Evolutionary conservation across 768 basidiomycete genomes (phyloP).

Genomic region (Piloderma croceum): DNA sequence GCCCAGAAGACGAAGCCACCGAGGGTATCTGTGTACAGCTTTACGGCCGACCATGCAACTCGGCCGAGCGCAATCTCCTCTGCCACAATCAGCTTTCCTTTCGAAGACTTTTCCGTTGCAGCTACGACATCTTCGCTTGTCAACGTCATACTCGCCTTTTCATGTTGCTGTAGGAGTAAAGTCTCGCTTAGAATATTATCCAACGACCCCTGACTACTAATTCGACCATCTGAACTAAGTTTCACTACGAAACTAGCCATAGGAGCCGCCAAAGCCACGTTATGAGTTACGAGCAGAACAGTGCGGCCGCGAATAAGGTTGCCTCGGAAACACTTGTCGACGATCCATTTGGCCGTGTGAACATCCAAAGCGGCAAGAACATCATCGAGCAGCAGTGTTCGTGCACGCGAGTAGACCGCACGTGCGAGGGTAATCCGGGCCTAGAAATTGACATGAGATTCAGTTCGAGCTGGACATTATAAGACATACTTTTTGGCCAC

Average conservation of each 20-base stretch:
- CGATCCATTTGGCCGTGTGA: slow-evolving; percentile 46
- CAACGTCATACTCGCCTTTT: slow-evolving; percentile 5
- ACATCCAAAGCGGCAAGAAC: slow-evolving; percentile 61
- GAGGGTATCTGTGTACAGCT: slow-evolving; percentile 8
- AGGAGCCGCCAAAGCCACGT: slow-evolving; percentile 23
- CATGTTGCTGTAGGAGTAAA: too few species aligned
- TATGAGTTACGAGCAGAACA: slow-evolving; percentile 38
- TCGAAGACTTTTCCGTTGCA: not conserved
- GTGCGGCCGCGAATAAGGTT: slow-evolving; percentile 38
- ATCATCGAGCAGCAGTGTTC: slow-evolving; percentile 68
- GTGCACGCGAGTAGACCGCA: slow-evolving; percentile 54
- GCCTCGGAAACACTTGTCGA: slow-evolving; percentile 40
- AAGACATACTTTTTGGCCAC: slow-evolving; percentile 51
- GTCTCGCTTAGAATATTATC: slow-evolving; percentile 32
- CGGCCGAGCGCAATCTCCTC: slow-evolving; percentile 35
- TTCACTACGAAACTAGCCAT: slow-evolving; percentile 31
- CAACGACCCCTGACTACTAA: slow-evolving; percentile 32
- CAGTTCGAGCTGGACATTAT: not conserved
- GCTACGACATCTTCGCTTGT: not conserved
- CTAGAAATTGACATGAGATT: slow-evolving; percentile 21
- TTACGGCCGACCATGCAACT: slow-evolving; percentile 30
- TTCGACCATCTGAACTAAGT: slow-evolving; percentile 33
- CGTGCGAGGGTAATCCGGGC: slow-evolving; percentile 53
- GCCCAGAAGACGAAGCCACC: slow-evolving; percentile 16
- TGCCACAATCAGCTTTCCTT: slow-evolving; percentile 9